Conservation (phyloP, 495 filamentous ascomycete species). For the Trichodelitschia bisporula region DNA sequence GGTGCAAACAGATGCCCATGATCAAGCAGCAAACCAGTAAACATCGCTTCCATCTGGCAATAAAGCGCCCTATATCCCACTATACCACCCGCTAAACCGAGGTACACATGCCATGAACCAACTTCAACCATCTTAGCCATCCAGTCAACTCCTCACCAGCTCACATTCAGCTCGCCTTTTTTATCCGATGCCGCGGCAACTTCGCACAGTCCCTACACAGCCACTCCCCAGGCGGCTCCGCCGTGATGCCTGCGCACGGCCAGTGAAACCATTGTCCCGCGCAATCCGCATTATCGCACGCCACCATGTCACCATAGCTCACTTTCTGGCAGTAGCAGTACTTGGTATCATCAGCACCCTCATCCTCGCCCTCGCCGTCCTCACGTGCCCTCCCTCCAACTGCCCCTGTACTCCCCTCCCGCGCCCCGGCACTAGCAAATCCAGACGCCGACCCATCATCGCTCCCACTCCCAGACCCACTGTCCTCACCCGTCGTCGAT, state of each 20-base stretch:
- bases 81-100: too few species aligned
- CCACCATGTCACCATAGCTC: constrained; percentile 93
- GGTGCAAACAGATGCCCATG: too few species aligned
- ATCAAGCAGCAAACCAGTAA: too few species aligned
- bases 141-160: too few species aligned
- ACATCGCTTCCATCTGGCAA: too few species aligned
- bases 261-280: constrained; percentile 97
- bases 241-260: constrained; percentile 73
- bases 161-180: constrained; percentile 8
- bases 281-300: constrained; percentile 84
- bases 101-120: too few species aligned
- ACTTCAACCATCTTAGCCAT: too few species aligned
- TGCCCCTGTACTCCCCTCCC: background rate
- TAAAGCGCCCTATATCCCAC: too few species aligned
- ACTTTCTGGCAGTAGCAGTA: constrained; percentile 88
- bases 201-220: constrained; percentile 64
- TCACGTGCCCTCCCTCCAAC: constrained; percentile 8
- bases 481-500: constrained; percentile 14
- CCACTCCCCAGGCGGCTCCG: constrained; percentile 80
- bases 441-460: constrained; percentile 11
- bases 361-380: constrained; percentile 57
- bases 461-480: constrained; percentile 8
- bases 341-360: constrained; percentile 64
- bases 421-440: background rate
- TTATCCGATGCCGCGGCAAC: constrained; percentile 13